Conservation (phyloP, 169 alveolate species). For the Plasmodium relictum region DNA sequence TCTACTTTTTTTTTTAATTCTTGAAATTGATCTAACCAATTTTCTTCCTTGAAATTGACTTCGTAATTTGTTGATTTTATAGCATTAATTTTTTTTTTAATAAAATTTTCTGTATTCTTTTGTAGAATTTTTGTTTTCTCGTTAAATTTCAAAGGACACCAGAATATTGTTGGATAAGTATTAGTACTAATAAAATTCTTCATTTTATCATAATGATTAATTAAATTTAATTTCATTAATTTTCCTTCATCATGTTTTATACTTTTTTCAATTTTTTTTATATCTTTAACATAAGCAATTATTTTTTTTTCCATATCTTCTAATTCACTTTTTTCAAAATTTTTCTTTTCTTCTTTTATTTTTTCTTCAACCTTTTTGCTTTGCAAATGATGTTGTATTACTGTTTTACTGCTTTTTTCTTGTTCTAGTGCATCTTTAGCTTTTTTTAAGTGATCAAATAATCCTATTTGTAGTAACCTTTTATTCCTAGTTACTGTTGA, state of each 20-base stretch:
- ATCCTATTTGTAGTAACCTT: slow-evolving; percentile 78
- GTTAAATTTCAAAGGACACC: slow-evolving; percentile 84
- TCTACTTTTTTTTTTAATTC: slow-evolving; percentile 27
- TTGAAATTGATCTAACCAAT: slow-evolving; percentile 35
- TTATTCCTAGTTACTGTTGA: slow-evolving; percentile 80
- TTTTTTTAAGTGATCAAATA: slow-evolving; percentile 79
- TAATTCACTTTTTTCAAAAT: slow-evolving; percentile 76
- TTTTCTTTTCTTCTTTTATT: slow-evolving; percentile 80
- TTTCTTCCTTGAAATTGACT: slow-evolving; percentile 52
- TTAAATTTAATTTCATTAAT: slow-evolving; percentile 76
- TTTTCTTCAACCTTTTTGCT: slow-evolving; percentile 63
- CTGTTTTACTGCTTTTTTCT: slow-evolving; percentile 79
- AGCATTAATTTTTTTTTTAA: slow-evolving; percentile 80
- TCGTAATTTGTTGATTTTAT: slow-evolving; percentile 79
- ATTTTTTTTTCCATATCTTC: slow-evolving; percentile 75
- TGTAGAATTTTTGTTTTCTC: slow-evolving; percentile 78
- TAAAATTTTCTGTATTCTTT: slow-evolving; percentile 78
- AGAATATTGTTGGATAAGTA: slow-evolving; percentile 84
- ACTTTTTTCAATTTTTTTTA: slow-evolving; percentile 48
- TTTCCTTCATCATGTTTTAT: slow-evolving; percentile 65
- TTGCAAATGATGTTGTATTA: slow-evolving; percentile 48
- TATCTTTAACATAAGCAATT: slow-evolving; percentile 39
- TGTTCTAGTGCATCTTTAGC: slow-evolving; percentile 82
- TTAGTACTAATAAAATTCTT: slow-evolving; percentile 83
- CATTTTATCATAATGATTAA: slow-evolving; percentile 83